Conservation (phyloP, 2,329 filamentous ascomycete species). For the Stagonosporopsis vannaccii region DNA sequence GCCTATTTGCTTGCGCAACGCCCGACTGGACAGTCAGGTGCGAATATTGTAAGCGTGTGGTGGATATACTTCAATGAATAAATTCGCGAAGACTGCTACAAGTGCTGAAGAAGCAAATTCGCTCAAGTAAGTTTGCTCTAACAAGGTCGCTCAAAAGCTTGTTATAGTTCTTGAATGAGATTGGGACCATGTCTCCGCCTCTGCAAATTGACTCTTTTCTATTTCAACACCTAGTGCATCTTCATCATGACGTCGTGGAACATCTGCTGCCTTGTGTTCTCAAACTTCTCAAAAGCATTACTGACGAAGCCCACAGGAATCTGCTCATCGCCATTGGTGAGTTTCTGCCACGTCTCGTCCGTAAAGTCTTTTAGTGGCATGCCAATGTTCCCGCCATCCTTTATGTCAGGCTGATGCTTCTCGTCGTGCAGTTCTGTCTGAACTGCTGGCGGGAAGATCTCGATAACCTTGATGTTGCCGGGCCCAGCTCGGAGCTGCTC, state of each 20-base stretch:
- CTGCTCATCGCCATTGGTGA: conserved; percentile 59
- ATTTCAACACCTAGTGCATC: conserved; percentile 12
- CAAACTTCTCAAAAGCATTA: conserved; percentile 55
- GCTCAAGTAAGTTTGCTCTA: neutral
- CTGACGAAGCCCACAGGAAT: conserved; percentile 58
- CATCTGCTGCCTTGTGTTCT: conserved; percentile 56
- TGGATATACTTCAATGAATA: neutral
- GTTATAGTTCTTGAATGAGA: too few species aligned
- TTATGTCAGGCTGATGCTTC: conserved; percentile 62
- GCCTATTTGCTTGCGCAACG: neutral
- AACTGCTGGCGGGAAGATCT: conserved; percentile 63
- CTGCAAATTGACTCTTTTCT: neutral
- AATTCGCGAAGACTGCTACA: too few species aligned
- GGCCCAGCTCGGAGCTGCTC: conserved; percentile 57
- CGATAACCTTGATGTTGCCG: conserved; percentile 61
- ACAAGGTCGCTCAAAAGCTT: too few species aligned
- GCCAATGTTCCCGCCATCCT: conserved; percentile 58
- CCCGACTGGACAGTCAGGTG: neutral
- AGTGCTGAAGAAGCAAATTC: neutral
- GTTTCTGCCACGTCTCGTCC: conserved; percentile 56
- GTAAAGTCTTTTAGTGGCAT: conserved; percentile 63
- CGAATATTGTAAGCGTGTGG: neutral
- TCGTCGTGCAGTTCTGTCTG: conserved; percentile 65
- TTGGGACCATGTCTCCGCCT: too few species aligned
- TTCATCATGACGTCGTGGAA: conserved; percentile 37